Conservation (phyloP, 345 rosid species). For the Eucalyptus cloeziana region DNA sequence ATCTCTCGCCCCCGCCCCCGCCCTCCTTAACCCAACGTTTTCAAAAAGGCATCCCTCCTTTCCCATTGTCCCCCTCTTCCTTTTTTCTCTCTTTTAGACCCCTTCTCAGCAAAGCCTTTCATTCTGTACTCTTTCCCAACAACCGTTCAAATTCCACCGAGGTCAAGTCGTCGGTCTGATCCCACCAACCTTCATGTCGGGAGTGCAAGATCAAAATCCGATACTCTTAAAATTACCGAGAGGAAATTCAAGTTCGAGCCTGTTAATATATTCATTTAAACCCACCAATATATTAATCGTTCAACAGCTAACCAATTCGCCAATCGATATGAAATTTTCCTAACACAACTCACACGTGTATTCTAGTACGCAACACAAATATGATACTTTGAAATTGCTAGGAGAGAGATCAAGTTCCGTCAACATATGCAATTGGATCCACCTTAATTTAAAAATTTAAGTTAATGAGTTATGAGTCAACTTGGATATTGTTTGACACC, state of each 20-base stretch:
- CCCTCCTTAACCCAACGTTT: not conserved
- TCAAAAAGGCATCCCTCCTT: not conserved
- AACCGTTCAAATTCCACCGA: not conserved
- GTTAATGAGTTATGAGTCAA: too few species aligned
- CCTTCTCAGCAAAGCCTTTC: not conserved
- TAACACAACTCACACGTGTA: accelerated
- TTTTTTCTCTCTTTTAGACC: not conserved
- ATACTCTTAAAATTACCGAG: too few species aligned
- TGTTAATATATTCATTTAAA: too few species aligned
- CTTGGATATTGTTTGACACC: too few species aligned
- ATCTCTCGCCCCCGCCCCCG: too few species aligned
- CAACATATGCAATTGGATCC: accelerated
- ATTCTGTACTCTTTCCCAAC: not conserved
- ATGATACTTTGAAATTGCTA: too few species aligned
- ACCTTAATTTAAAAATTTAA: accelerated
- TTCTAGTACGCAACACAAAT: accelerated
- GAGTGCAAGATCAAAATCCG: accelerated
- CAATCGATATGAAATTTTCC: accelerated
- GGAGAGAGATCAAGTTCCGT: accelerated
- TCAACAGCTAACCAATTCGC: accelerated
- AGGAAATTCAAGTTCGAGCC: too few species aligned
- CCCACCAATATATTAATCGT: too few species aligned
- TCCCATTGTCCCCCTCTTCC: not conserved
- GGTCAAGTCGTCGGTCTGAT: not conserved
- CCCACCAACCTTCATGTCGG: not conserved